Evolutionary conservation across 2,329 filamentous ascomycete genomes (phyloP), one percentile per base, ranked within the genome.

Genomic region (Cryphonectria nitschkei): DNA sequence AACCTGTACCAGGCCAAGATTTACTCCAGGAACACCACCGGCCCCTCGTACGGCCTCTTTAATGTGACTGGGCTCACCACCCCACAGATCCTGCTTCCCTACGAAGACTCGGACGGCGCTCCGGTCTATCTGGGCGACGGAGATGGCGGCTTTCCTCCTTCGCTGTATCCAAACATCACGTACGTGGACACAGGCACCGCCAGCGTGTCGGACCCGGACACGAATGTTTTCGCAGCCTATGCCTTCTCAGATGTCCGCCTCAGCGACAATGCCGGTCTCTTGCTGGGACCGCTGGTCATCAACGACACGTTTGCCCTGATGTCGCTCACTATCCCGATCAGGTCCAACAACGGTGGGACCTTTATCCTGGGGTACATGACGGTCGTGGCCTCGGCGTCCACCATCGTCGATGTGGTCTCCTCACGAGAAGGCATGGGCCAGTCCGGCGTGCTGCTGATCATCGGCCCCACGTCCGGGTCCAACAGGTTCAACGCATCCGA

Each of bases 361-460:
- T 89, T 92, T 73, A 87, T 95, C 0, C 84, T 97, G 6, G 95
- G 93, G 1, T 97, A 94, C 83, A 87, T 97, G 83, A 97, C 94
- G 0, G 82, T 95, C 2, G 84, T 97, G n/a, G 87, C 92, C 69
- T 88, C 92, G 69, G 91, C 91, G 1, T 82, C 82, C 4, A 85
- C 91, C 1, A 83, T 96, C 3, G 82, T 89, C n/a, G 80, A 85
- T 61, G 86, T 94, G 1, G 82, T 90, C 37, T 80, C 82, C 26
- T 92, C 91, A 1, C 81, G 84, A 1, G 92, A 94, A 78, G 93
- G 93, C 0, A 78, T 97, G 11, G 92, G 90, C 34, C 78, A 85
- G 0, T 93, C 90, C 0, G 94, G 93, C 7, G 81, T 90, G 22
- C 89, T 92, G 1, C 82, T 97, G 34, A 78, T 97, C 7, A 81